Evolutionary conservation across 225 moss, liverwort and hornwort genomes (phyloP).

Genomic region (Neckera pumila): DNA sequence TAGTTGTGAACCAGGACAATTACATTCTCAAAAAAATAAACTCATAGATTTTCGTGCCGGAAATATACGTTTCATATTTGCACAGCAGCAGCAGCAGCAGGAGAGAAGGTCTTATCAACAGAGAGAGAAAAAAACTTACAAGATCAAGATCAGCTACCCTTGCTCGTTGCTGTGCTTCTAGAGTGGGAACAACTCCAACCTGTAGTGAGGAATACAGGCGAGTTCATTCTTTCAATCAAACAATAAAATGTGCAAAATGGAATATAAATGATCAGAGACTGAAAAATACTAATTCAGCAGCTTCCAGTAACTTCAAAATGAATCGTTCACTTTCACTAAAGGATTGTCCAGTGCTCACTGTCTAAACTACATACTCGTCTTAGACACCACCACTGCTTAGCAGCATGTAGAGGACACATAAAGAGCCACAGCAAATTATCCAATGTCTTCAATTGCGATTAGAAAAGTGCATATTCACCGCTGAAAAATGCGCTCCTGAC

Average conservation of each 20-base stretch:
- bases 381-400: neutral
- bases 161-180: conserved; percentile 78
- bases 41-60: neutral
- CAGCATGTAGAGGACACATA: neutral
- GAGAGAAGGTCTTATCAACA: neutral
- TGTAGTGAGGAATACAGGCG: conserved; percentile 3
- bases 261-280: neutral
- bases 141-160: conserved; percentile 88
- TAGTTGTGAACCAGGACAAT: neutral
- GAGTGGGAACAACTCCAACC: conserved; percentile 74
- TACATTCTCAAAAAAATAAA: neutral
- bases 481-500: neutral
- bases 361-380: neutral
- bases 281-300: neutral
- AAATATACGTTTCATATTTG: too few species aligned
- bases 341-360: neutral
- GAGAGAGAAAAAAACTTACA: conserved; percentile 20
- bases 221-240: neutral
- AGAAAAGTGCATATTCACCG: neutral
- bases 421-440: neutral
- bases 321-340: neutral
- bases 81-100: neutral
- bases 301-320: neutral
- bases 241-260: neutral
- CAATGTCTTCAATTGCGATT: neutral